Evolutionary conservation across 1,139 yeast species (phyloP), one percentile per base, ranked within the genome.

Genomic region (Yamadazyma taylorii): DNA sequence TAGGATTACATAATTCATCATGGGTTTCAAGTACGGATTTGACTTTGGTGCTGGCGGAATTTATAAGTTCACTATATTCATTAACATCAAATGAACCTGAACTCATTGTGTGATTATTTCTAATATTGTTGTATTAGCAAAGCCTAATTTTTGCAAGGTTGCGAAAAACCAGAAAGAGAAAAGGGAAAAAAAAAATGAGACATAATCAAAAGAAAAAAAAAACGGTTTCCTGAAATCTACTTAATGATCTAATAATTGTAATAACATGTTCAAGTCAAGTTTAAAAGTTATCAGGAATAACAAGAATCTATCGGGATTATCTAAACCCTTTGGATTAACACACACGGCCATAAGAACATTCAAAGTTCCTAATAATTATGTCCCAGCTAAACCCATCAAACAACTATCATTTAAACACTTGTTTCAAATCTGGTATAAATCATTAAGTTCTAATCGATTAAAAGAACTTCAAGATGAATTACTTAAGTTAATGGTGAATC

Each of bases 1-100:
- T 66, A 1, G 94, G 92, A 21, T 53, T 40, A 27, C 48, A 16
- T 29, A 66, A 47, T 13, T 37, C 40, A 21, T 17, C 24, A 22
- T 30, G 13, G 10, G 24, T 12, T 2, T 29, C 32, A 36, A 57
- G 45, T 13, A 35, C 37, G 19, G 38, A 22, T 24, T 51, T 43
- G 28, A 60, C 48, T 14, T 40, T 48, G 7, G 41, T 31, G 2
- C 53, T 34, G 12, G 67, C 67, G 14, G 47, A 45, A 17, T 43
- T 47, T 32, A 63, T 47, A 26, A 53, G 46, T 5, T 40, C 33
- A 9, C 27, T 33, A 32, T 46, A 46, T 17, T 45, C 42, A 22
- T 37, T n/a, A 7, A 17, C 33, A 22, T 40, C 37, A 25, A 35
- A 40, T 1, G 35, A 12, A 5, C 38, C 38, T 12, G 17, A 13